Evolutionary conservation across 2,329 filamentous ascomycete genomes (phyloP).

Genomic region (Botryotinia calthae): DNA sequence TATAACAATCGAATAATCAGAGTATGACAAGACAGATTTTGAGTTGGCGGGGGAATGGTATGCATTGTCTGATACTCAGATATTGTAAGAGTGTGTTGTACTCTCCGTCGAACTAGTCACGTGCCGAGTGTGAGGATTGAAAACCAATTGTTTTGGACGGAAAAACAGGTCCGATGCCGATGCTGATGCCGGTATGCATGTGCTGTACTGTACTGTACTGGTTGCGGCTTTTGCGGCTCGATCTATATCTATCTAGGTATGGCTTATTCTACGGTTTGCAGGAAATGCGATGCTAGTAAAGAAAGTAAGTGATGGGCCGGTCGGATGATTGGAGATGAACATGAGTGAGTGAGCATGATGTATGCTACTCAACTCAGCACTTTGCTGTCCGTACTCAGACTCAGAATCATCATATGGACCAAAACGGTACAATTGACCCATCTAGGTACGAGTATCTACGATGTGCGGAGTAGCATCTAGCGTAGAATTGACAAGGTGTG

Average conservation of each 20-base stretch:
- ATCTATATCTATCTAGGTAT: neutral
- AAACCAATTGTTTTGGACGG: neutral
- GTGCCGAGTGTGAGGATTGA: neutral
- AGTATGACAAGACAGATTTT: neutral
- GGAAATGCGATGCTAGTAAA: too few species aligned
- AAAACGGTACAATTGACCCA: neutral
- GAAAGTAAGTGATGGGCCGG: neutral
- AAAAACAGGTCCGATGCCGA: neutral
- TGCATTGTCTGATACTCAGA: neutral
- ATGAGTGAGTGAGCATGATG: neutral
- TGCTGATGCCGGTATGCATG: neutral
- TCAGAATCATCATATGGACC: neutral
- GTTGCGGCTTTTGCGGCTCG: conserved; percentile 9
- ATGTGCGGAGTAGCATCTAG: neutral
- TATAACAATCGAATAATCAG: neutral
- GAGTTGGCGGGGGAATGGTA: neutral
- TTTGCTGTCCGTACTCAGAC: neutral
- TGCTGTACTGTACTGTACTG: neutral
- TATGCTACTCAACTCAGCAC: neutral
- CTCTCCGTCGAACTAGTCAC: neutral
- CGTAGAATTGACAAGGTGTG: neutral
- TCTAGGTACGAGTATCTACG: neutral
- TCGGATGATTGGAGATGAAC: neutral
- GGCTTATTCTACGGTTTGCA: neutral
- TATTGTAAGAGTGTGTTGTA: neutral